Percentiles rank a stretch among this genome's conserved stretches.
Conservation (phyloP, 2,329 filamentous ascomycete species). For the Botrytis hyacinthi region DNA sequence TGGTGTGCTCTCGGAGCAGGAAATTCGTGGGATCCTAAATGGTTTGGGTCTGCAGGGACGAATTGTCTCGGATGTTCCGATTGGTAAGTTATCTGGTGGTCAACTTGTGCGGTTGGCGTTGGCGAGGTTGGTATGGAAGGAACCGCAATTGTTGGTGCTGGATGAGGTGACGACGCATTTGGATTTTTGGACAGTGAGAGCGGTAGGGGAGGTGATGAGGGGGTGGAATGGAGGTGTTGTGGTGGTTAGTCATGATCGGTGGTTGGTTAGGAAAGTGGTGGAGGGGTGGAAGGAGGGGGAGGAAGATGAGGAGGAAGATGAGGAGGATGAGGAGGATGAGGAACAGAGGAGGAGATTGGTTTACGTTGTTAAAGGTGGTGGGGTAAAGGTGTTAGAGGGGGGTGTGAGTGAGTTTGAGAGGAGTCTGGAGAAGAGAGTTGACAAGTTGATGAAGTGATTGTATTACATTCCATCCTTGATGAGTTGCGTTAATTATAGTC, state of each 20-base stretch:
- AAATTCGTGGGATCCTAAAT: conserved; percentile 63
- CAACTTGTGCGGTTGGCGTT: conserved; percentile 84
- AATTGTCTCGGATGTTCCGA: conserved; percentile 68
- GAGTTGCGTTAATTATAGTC: too few relatives aligned
- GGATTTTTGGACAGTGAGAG: conserved; percentile 76
- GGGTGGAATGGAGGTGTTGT: conserved; percentile 72
- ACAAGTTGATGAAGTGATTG: conserved; percentile 41
- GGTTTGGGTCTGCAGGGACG: conserved; percentile 69
- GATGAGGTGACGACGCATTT: conserved; percentile 96
- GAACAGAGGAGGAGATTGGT: conserved; percentile 52
- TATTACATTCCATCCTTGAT: not conserved
- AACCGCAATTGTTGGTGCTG: conserved; percentile 90
- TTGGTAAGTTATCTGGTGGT: conserved; percentile 73
- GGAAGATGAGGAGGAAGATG: conserved; percentile 45
- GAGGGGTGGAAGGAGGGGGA: conserved; percentile 55
- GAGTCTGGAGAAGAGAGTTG: conserved; percentile 58
- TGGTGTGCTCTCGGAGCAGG: conserved; percentile 60
- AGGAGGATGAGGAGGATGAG: conserved; percentile 48
- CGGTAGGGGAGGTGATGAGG: conserved; percentile 63
- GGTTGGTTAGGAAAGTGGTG: conserved; percentile 72
- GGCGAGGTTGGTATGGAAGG: conserved; percentile 94
- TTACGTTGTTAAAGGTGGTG: conserved; percentile 59
- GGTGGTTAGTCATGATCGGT: conserved; percentile 78
- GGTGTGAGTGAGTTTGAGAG: conserved; percentile 67
- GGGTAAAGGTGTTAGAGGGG: conserved; percentile 52